A percentile compares a stretch with the other conserved stretches of the same genome.
These are phyloP conservation scores for Kazachstania martiniae DNA, from an alignment of 805 yeast species.

Conservation along the genomic window DNA sequence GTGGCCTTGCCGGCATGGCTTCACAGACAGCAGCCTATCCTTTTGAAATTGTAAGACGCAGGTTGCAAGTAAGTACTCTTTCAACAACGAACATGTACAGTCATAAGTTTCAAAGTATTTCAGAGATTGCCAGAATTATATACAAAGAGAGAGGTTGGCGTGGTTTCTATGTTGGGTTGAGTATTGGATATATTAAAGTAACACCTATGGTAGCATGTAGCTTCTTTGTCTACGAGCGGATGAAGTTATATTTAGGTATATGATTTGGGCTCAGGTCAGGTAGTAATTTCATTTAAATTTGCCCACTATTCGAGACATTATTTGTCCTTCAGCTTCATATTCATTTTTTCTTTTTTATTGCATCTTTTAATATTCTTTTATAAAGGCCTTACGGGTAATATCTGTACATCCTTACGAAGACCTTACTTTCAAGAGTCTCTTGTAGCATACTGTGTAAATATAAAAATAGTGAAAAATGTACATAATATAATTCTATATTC, in stretches of 20 bases:
- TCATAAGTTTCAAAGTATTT: constrained; percentile 25
- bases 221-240: constrained; percentile 84
- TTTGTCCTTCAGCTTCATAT: no score
- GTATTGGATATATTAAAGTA: constrained; percentile 91
- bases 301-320: no score
- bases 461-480: no score
- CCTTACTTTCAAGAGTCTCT: no score
- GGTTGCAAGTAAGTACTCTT: constrained; percentile 92
- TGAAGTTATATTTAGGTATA: constrained; percentile 61
- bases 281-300: no score
- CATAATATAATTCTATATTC: no score
- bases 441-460: no score
- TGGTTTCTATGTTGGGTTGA: constrained; percentile 90
- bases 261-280: no score
- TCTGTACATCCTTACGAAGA: no score
- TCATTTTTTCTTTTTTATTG: no score
- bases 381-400: no score
- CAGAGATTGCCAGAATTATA: constrained; percentile 39
- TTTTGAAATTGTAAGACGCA: constrained; percentile 84
- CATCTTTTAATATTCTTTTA: no score
- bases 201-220: constrained; percentile 97
- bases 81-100: constrained; percentile 42
- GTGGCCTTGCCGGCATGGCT: constrained; percentile 90
- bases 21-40: constrained; percentile 97
- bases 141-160: constrained; percentile 64